Evolutionary conservation across 805 yeast genomes (phyloP).

Genomic region (Clavispora carvajalis): DNA sequence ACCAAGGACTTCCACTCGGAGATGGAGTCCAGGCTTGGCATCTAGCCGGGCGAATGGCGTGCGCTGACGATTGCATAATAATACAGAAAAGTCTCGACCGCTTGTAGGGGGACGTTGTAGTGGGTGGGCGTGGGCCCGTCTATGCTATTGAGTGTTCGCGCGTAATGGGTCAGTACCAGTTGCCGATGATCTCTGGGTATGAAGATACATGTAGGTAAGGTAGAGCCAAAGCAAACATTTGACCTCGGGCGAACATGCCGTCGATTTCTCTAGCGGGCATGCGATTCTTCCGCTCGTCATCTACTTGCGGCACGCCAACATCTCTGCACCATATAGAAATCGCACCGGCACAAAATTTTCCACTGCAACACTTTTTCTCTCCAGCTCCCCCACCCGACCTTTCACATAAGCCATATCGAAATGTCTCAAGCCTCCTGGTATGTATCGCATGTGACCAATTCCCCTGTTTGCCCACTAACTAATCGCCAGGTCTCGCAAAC

Average conservation of each 20-base stretch:
- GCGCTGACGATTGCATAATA: background rate
- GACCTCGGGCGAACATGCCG: too few species aligned
- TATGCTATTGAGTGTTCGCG: too few species aligned
- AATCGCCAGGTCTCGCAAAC: background rate
- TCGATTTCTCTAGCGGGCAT: too few species aligned
- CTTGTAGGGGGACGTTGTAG: too few species aligned
- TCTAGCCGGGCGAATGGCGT: too few species aligned
- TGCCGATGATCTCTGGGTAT: too few species aligned
- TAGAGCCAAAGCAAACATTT: too few species aligned
- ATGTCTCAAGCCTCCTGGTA: constrained; percentile 12
- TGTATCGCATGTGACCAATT: constrained; percentile 1
- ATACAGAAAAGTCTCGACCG: background rate
- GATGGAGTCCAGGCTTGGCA: constrained; percentile 60
- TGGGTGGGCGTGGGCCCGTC: too few species aligned
- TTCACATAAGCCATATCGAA: constrained; percentile 8
- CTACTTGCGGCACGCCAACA: too few species aligned
- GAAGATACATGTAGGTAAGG: too few species aligned
- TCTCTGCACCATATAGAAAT: constrained; percentile 1
- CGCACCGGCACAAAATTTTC: constrained; percentile 5
- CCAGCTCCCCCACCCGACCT: background rate
- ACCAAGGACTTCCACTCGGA: constrained; percentile 63
- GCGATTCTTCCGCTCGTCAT: too few species aligned
- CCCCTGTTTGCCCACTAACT: background rate
- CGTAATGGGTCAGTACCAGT: too few species aligned
- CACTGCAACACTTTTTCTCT: background rate